Conservation (phyloP, 2,329 filamentous ascomycete genomes). For the Cladobotryum mycophilum region DNA sequence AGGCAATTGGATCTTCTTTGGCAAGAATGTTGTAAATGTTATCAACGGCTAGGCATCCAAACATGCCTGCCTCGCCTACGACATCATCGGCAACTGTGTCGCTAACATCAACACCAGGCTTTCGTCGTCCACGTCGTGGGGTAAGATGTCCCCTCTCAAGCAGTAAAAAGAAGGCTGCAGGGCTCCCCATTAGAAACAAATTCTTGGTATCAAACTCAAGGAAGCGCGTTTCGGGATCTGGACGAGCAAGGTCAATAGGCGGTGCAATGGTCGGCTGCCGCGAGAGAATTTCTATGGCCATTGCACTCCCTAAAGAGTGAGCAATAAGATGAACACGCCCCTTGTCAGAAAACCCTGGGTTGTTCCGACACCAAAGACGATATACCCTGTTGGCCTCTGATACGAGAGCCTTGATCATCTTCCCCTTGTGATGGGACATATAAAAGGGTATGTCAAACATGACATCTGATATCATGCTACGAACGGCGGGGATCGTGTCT, state of each 20-base stretch:
- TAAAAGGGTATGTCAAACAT: constrained; percentile 99
- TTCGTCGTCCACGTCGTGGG: constrained; percentile 68
- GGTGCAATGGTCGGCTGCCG: constrained; percentile 73
- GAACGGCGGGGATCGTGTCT: constrained; percentile 81
- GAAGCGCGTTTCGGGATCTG: constrained; percentile 44
- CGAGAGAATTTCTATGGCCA: constrained; percentile 87
- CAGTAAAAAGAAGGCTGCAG: constrained; percentile 85
- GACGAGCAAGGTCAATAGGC: constrained; percentile 35
- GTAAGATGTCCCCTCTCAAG: constrained; percentile 67
- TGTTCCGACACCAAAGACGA: constrained; percentile 88
- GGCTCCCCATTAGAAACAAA: constrained; percentile 83
- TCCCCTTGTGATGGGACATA: constrained; percentile 89
- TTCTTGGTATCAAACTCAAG: constrained; percentile 93
- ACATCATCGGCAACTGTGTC: constrained; percentile 54
- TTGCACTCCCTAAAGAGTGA: constrained; percentile 89
- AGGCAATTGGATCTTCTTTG: constrained; percentile 71
- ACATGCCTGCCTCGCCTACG: constrained; percentile 70
- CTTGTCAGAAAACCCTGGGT: constrained; percentile 72
- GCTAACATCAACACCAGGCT: constrained; percentile 64
- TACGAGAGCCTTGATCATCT: constrained; percentile 87
- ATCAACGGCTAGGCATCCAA: constrained; percentile 88
- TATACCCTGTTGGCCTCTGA: constrained; percentile 94
- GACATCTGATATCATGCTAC: constrained; percentile 89
- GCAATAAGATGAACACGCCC: constrained; percentile 89
- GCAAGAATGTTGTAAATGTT: constrained; percentile 92